Evolutionary conservation across 805 yeast species (phyloP), one percentile per base, ranked within the genome.

Genomic region (Groenewaldozyma tartarivorans): DNA sequence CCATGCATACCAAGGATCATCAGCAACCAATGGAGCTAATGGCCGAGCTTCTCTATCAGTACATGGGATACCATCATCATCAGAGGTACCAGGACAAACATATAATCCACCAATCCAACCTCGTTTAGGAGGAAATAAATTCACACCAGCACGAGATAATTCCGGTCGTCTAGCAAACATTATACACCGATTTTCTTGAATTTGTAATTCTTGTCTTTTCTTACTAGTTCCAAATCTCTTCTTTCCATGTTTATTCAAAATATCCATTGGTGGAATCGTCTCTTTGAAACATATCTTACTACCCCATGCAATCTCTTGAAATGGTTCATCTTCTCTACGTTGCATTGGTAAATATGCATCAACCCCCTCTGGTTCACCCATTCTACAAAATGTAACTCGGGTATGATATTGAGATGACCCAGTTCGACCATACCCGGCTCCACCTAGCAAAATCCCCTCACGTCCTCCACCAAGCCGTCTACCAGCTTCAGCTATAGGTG

Each of bases 51-150:
- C 40, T 22, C 16, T 35, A 11, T 38, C 33, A 4, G 27, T 35
- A 33, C 53, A 49, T 2, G 21, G 38, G 22, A 45, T 35, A 11
- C 43, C 47, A 20, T 44, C 43, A 27, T 43, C 46, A 19, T 36
- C 40, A 7, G 22, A 16, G 15, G 22, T 21, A 5, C 45, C 49
- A 5, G 48, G 48, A 34, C 56, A 52, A 26, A 30, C 39, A 35
- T 36, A 52, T 21, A 52, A 30, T n/a, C 50, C 54, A 2, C 56
- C 56, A n/a, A 52, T 34, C 48, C 51, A 44, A n/a, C 29, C 29
- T 9, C 29, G 29, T 7, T 24, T 7, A 7, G 29, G 29, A 13
- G 29, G 11, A 13, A 24, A 24, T 9, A 24, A 9, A 13, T 13
- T 24, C 13, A 24, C 29, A 24, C 29, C 29, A 24, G 29, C 7